These are phyloP conservation scores for Pseudomonodictys pantanalensis DNA, from an alignment of 495 filamentous ascomycete species.

Conservation along the genomic window DNA sequence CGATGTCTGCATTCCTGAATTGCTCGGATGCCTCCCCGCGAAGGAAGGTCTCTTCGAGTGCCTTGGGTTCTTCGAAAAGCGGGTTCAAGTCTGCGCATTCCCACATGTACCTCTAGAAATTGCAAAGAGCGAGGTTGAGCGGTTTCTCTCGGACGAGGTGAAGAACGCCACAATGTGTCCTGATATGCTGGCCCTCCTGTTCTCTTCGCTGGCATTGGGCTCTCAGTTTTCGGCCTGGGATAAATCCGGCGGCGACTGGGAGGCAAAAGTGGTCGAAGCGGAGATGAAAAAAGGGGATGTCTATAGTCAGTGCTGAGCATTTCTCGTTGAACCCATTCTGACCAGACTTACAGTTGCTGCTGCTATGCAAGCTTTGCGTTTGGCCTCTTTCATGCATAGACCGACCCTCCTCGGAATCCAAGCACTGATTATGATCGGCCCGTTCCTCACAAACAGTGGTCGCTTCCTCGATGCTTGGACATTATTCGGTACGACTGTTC, in stretches of 20 bases:
- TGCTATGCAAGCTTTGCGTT: slow-evolving; percentile 43
- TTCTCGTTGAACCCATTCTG: not conserved
- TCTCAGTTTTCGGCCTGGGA: slow-evolving; percentile 47
- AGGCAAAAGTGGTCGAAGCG: slow-evolving; percentile 40
- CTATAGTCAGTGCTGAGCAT: slow-evolving; percentile 39
- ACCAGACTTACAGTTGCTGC: slow-evolving; percentile 36
- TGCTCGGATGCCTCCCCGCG: slow-evolving; percentile 41
- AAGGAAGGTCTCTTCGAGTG: slow-evolving; percentile 40
- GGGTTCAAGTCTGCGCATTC: slow-evolving; percentile 45
- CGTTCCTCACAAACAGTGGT: slow-evolving; percentile 43
- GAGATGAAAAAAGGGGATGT: slow-evolving; percentile 43
- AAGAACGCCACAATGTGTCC: slow-evolving; percentile 45
- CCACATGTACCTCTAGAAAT: slow-evolving; percentile 47
- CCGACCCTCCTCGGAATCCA: slow-evolving; percentile 42
- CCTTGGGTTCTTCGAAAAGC: slow-evolving; percentile 45
- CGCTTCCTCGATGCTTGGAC: slow-evolving; percentile 46
- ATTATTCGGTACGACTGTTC: slow-evolving; percentile 42
- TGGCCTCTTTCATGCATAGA: slow-evolving; percentile 42
- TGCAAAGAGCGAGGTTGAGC: slow-evolving; percentile 43
- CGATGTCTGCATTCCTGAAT: slow-evolving; percentile 32
- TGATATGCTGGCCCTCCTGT: slow-evolving; percentile 51
- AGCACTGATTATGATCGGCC: slow-evolving; percentile 41
- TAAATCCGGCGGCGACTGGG: slow-evolving; percentile 44
- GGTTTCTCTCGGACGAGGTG: slow-evolving; percentile 43
- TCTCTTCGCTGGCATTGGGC: slow-evolving; percentile 47